Percentiles rank a stretch among this genome's conserved stretches.
phyloP scores from a whole-genome alignment of 306 rosid genomes.

The Castanea crenata region DNA sequence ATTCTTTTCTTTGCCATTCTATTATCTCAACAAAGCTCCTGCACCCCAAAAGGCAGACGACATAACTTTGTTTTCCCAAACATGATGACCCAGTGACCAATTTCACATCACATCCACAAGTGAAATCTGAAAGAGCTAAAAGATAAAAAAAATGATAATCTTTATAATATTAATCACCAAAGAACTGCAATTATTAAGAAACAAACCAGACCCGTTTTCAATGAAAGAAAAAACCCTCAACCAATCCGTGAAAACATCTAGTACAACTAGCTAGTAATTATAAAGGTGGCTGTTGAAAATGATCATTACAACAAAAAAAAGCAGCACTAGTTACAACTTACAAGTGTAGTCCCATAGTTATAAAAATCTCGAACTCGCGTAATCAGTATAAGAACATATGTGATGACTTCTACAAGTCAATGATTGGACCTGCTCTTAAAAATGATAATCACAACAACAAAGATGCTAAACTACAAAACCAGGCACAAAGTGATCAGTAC shows the following conservation, averaged over 20 bases:
- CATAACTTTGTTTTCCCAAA: conserved; percentile 18
- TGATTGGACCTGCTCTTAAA: neutral
- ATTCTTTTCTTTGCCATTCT: conserved; percentile 74
- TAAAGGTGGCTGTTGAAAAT: neutral
- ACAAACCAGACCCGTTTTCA: neutral
- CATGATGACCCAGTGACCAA: conserved; percentile 17
- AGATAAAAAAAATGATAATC: neutral
- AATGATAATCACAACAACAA: neutral
- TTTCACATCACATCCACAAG: neutral
- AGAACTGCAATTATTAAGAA: neutral
- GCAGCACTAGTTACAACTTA: neutral
- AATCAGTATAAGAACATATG: neutral
- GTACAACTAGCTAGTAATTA: neutral
- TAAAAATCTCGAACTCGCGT: neutral
- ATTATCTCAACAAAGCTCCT: conserved; percentile 25
- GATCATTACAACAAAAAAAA: too few relatives aligned
- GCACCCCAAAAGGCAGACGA: conserved; percentile 21
- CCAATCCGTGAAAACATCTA: neutral
- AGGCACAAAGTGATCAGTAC: neutral
- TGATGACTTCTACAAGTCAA: conserved; percentile 2
- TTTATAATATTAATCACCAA: neutral
- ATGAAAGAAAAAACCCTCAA: neutral
- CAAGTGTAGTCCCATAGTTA: neutral
- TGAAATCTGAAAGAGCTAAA: conserved; percentile 6
- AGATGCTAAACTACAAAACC: neutral